These are phyloP conservation scores for Corylus heterophylla DNA, from an alignment of 306 rosid species.

Conservation along the genomic window DNA sequence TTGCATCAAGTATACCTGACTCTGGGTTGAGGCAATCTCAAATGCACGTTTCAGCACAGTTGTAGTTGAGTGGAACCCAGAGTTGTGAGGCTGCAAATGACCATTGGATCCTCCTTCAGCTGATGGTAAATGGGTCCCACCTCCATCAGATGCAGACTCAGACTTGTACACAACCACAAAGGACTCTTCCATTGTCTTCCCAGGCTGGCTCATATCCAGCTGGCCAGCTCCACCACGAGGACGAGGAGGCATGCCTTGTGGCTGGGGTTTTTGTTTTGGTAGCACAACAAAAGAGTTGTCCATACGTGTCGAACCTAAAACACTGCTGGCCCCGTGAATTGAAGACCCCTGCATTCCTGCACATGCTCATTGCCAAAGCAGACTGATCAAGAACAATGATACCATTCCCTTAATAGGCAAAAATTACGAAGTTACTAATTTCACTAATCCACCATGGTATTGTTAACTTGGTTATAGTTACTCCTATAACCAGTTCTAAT, in stretches of 20 bases:
- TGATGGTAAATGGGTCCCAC: conserved; percentile 54
- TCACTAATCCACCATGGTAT: not conserved
- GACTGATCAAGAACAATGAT: conserved; percentile 8
- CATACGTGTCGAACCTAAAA: conserved; percentile 73
- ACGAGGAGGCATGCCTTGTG: conserved; percentile 69
- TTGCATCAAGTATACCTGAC: conserved; percentile 56
- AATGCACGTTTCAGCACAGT: conserved; percentile 79
- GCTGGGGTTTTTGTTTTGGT: conserved; percentile 65
- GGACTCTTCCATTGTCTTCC: conserved; percentile 89
- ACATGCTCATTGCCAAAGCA: conserved; percentile 31
- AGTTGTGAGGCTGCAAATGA: conserved; percentile 68
- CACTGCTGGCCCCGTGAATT: conserved; percentile 74
- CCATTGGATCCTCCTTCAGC: conserved; percentile 55
- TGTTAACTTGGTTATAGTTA: not conserved
- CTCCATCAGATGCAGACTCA: conserved; percentile 75
- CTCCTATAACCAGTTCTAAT: too few relatives aligned
- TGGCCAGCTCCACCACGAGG: conserved; percentile 49
- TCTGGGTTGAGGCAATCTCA: conserved; percentile 92
- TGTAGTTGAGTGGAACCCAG: conserved; percentile 77
- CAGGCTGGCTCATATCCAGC: conserved; percentile 56
- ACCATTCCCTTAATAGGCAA: not conserved
- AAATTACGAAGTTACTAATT: not conserved
- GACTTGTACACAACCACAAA: conserved; percentile 89
- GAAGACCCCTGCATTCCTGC: conserved; percentile 90
- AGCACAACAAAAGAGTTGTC: conserved; percentile 90